Evolutionary conservation across 371 early-diverging fungal genomes (phyloP), one percentile per base, ranked within the genome.

Genomic region (Mucor mucedo): DNA sequence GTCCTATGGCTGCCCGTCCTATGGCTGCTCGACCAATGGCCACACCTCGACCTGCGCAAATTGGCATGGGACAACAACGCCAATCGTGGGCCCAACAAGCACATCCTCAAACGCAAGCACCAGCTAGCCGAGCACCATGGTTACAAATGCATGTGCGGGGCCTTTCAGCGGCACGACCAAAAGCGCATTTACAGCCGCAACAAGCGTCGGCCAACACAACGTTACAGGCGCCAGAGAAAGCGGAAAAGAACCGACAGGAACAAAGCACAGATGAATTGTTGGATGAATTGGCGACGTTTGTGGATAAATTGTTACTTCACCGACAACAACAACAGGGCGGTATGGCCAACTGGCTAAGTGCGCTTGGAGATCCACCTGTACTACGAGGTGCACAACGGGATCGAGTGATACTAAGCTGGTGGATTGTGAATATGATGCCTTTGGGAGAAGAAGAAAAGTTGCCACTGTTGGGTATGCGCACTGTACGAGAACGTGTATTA

Each of bases 371-470:
- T 8, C 70, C 72, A 1, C 72, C 76, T 38, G 38, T 40, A 4
- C 39, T 63, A 9, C 52, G 58, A 27, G 72, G 75, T 32, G 63
- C 63, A 5, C 52, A 56, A 71, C 60, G 67, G 7, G 71, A 71
- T 58, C 62, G 75, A 14, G 72, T 74, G 5, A 69, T 70, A 21
- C 75, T 85, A 30, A 72, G 73, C 13, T 88, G 81, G 72, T 87
- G 89, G 87, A 68, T 83, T 0, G 81, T 83, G 5, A 78, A 80
- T 30, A 69, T 87, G 54, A 60, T 87, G 50, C 87, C 87, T 2
- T 57, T 87, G 5, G 67, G 68, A 30, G 73, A 73, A 44, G 65
- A 75, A 39, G 86, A 85, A 58, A 84, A 82, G 45, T 66, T 76
- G 38, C 71, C 71, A 32, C 53, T 87, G 28, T 64, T 86, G 10